Evolutionary conservation across 1,284 basidiomycete genomes (phyloP).

Genomic region (Gomphus bonarii): DNA sequence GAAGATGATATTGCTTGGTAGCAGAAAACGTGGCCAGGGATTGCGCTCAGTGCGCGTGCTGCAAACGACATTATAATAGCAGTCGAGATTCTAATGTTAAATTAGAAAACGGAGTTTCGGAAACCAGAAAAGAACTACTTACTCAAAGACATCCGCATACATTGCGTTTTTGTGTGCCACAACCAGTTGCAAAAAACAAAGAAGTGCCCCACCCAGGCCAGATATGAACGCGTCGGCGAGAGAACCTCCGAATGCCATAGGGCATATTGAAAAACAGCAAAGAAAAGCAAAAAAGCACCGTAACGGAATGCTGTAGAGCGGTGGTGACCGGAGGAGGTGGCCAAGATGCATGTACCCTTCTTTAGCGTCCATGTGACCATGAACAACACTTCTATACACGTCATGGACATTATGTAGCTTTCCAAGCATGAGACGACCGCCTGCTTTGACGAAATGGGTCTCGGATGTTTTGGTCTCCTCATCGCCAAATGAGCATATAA

Average conservation of each 20-base stretch:
- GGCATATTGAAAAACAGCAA: slow-evolving; percentile 67
- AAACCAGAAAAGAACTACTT: slow-evolving; percentile 23
- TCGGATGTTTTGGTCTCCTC: slow-evolving; percentile 68
- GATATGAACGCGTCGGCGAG: slow-evolving; percentile 77
- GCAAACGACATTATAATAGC: slow-evolving; percentile 74
- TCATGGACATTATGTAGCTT: slow-evolving; percentile 67
- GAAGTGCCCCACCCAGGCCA: slow-evolving; percentile 51
- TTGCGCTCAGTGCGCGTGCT: slow-evolving; percentile 70
- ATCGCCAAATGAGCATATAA: slow-evolving; percentile 77
- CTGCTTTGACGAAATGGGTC: slow-evolving; percentile 72
- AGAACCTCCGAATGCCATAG: slow-evolving; percentile 76
- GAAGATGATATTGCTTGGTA: slow-evolving; percentile 81
- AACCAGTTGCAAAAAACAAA: slow-evolving; percentile 60
- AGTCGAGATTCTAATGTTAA: slow-evolving; percentile 55
- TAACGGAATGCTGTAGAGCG: slow-evolving; percentile 44
- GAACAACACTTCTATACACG: slow-evolving; percentile 71
- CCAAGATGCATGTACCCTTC: slow-evolving; percentile 46
- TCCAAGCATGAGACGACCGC: slow-evolving; percentile 65
- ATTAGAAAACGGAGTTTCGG: slow-evolving; percentile 15
- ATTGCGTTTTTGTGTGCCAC: slow-evolving; percentile 65
- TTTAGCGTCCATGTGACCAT: slow-evolving; percentile 75
- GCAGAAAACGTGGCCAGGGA: slow-evolving; percentile 67
- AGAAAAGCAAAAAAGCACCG: slow-evolving; percentile 63
- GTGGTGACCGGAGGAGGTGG: slow-evolving; percentile 37
- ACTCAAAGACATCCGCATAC: slow-evolving; percentile 88